These are phyloP conservation scores for Canna indica DNA, from an alignment of 176 grass and related monocot genomes.

Conservation along the genomic window DNA sequence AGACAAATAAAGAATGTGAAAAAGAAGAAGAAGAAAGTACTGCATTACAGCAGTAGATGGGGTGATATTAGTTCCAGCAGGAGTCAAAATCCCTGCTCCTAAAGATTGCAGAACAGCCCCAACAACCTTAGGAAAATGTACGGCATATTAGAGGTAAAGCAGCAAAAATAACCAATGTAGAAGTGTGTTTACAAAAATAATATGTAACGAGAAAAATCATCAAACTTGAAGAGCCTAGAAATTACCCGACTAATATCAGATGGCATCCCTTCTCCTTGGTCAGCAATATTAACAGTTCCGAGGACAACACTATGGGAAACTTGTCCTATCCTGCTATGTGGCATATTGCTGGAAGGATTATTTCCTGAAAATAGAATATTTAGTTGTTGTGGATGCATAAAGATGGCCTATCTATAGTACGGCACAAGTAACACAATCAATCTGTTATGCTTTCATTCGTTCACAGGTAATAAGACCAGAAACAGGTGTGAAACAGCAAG, in stretches of 20 bases:
- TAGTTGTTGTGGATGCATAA: background rate
- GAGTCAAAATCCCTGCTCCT: slow-evolving; percentile 36
- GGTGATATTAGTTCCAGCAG: slow-evolving; percentile 32
- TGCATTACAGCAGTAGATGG: slow-evolving; percentile 31
- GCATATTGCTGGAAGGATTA: slow-evolving; percentile 29
- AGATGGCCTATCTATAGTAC: background rate
- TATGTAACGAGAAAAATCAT: no score
- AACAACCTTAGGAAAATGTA: slow-evolving; percentile 48
- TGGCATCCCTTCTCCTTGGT: slow-evolving; percentile 39
- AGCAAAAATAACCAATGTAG: slow-evolving; percentile 15
- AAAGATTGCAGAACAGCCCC: slow-evolving; percentile 63
- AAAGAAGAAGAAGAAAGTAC: slow-evolving; percentile 12
- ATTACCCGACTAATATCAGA: slow-evolving; percentile 62
- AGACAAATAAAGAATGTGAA: background rate
- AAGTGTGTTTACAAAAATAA: slow-evolving; percentile 17
- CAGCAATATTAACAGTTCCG: slow-evolving; percentile 46
- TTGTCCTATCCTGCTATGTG: slow-evolving; percentile 26
- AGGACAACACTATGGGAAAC: slow-evolving; percentile 28
- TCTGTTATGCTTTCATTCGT: no score
- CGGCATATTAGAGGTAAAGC: slow-evolving; percentile 14
- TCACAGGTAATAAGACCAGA: no score
- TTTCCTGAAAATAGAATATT: slow-evolving; percentile 23
- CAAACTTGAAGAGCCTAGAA: slow-evolving; percentile 8
- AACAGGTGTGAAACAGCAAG: no score
- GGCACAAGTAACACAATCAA: background rate